Percentiles rank a stretch among this genome's conserved stretches.
Evolutionary conservation across 805 yeast genomes (phyloP).

Genomic region (Candida sithepensis): DNA sequence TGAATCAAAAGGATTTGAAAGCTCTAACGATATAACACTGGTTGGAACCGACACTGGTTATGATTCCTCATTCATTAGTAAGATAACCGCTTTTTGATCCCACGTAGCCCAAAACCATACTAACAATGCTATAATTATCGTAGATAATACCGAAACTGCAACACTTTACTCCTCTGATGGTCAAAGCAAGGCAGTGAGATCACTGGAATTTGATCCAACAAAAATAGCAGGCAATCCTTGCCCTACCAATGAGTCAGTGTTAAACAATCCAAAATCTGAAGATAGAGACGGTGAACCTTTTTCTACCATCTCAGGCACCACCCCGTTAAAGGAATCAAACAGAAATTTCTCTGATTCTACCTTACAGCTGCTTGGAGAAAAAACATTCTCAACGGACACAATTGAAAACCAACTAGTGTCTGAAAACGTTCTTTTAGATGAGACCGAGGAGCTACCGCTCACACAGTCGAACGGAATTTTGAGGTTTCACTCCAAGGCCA

Average conservation of each 20-base stretch:
- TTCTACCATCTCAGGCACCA: no score
- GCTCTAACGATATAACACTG: not conserved
- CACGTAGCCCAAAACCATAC: not conserved
- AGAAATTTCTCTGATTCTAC: not conserved
- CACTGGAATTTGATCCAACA: not conserved
- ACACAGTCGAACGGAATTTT: constrained; percentile 2
- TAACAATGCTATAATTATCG: not conserved
- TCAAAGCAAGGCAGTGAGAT: not conserved
- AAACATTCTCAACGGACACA: not conserved
- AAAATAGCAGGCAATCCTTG: not conserved
- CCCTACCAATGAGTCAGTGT: not conserved
- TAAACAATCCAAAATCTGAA: not conserved
- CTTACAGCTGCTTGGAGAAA: not conserved
- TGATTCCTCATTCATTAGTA: constrained; percentile 1
- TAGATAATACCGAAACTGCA: constrained; percentile 1
- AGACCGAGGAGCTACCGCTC: not conserved
- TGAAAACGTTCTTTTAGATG: not conserved
- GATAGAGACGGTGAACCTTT: no score
- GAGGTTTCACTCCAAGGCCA: constrained; percentile 22
- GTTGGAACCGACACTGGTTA: not conserved
- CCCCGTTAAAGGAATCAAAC: not conserved
- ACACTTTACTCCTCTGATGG: not conserved
- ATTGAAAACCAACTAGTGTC: not conserved
- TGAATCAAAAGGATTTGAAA: not conserved
- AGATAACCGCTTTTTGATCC: not conserved